Conservation (phyloP, 2,329 filamentous ascomycete species). For the Daldinia sp. region DNA sequence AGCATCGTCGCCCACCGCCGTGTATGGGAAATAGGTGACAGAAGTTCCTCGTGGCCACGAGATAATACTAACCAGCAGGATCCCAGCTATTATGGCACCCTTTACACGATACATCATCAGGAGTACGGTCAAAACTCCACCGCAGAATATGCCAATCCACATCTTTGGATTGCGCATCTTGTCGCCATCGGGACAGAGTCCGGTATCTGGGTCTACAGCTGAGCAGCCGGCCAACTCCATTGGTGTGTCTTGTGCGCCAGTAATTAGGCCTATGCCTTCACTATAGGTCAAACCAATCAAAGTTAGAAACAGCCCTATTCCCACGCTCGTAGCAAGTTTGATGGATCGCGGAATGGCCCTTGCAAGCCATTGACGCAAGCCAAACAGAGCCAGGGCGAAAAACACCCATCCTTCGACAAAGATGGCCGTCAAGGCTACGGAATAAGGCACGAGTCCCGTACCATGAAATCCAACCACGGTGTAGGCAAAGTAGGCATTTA, state of each 20-base stretch:
- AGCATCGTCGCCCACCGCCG: conserved; percentile 71
- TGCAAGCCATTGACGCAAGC: conserved; percentile 89
- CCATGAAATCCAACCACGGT: conserved; percentile 81
- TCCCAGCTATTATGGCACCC: conserved; percentile 86
- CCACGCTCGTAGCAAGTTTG: conserved; percentile 87
- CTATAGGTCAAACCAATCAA: conserved; percentile 82
- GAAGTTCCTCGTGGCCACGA: conserved; percentile 84
- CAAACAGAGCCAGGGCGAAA: conserved; percentile 80
- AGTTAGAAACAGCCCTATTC: conserved; percentile 85
- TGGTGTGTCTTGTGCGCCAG: conserved; percentile 75
- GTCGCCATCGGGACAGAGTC: conserved; percentile 69
- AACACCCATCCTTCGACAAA: conserved; percentile 92
- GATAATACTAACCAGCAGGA: conserved; percentile 85
- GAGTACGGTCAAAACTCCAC: conserved; percentile 81
- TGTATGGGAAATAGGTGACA: conserved; percentile 86
- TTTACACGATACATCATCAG: conserved; percentile 89
- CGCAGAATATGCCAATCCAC: conserved; percentile 91
- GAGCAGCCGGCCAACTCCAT: conserved; percentile 80
- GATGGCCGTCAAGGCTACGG: conserved; percentile 83
- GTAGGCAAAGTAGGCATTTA: conserved; percentile 88
- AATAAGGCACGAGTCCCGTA: conserved; percentile 77
- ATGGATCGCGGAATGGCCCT: conserved; percentile 85
- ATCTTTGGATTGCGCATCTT: conserved; percentile 88
- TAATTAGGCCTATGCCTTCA: conserved; percentile 84
- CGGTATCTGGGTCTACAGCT: conserved; percentile 56